phyloP scores from a whole-genome alignment of 352 stramenopile species.

The Thalassiosira hispida region DNA sequence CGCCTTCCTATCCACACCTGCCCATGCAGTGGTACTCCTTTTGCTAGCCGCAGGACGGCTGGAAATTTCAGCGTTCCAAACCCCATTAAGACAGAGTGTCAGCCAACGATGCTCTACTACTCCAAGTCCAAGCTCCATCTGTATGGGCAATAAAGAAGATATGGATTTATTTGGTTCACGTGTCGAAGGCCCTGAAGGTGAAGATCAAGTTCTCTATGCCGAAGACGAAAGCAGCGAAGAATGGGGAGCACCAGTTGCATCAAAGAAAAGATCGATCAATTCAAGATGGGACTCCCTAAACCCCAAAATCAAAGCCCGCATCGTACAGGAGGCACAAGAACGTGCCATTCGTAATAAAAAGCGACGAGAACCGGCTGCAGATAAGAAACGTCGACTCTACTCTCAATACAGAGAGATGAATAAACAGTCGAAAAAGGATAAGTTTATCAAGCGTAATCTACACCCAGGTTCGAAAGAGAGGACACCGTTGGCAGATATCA shows the following conservation, averaged over 20 bases:
- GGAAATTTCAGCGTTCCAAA: slow-evolving; percentile 10
- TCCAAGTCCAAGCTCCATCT: background rate
- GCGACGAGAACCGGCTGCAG: slow-evolving; percentile 66
- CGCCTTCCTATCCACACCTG: background rate
- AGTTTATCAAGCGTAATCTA: slow-evolving; percentile 45
- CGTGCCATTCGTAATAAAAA: slow-evolving; percentile 77
- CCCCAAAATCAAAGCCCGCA: slow-evolving; percentile 65
- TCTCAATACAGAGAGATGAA: slow-evolving; percentile 58
- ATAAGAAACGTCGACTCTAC: slow-evolving; percentile 70
- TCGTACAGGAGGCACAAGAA: slow-evolving; percentile 69
- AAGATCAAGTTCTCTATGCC: slow-evolving; percentile 37
- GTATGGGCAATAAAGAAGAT: slow-evolving; percentile 21
- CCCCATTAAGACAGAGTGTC: background rate
- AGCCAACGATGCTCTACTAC: background rate
- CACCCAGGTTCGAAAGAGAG: slow-evolving; percentile 54
- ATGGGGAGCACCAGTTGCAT: background rate
- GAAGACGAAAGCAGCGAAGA: slow-evolving; percentile 13
- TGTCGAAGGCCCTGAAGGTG: slow-evolving; percentile 26
- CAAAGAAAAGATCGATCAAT: slow-evolving; percentile 15
- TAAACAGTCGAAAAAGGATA: slow-evolving; percentile 59
- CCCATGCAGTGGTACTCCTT: slow-evolving; percentile 1
- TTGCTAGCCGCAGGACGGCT: slow-evolving; percentile 5
- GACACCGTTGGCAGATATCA: slow-evolving; percentile 51
- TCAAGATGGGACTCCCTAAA: slow-evolving; percentile 72
- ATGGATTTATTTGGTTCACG: slow-evolving; percentile 46